Evolutionary conservation across 768 basidiomycete genomes (phyloP), one percentile per base, ranked within the genome.

Genomic region (Cyclocybe cylindracea): DNA sequence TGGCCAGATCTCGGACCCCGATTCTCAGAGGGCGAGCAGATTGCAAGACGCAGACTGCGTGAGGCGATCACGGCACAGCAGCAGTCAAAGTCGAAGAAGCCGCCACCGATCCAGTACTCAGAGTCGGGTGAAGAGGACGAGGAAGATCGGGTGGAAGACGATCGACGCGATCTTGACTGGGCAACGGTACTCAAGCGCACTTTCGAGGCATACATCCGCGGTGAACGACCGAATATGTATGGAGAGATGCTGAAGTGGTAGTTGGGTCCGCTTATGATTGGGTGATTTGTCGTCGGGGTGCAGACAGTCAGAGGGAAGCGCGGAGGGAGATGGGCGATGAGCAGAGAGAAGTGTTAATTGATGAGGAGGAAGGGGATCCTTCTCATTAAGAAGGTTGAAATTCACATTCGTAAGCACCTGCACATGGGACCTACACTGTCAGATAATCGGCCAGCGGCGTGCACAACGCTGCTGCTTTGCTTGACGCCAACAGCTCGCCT

Each of bases 151-250:
- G 72, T 84, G 3, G 73, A 72, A 13, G 80, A 86, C 53, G 91
- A 94, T 69, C 80, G 82, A 64, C 81, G 86, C 38, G 94, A 96
- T 62, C 75, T 95, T 49, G 83, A 87, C 60, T 99, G 97, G 97
- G 83, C 89, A 19, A 90, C 94, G 10, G 94, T 98, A 16, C 69
- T 98, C 60, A 99, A 98, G 74, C 80, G 97, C 65, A 94, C 92
- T 39, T 98, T 97, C 64, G 97, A 99, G 72, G 80, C 86, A 16
- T 98, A 91, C 69, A 66, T 99, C 55, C 84, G 96, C 39, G 91
- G 89, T 11, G 96, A 99, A 71, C 73, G 79, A 55, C 94, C 96
- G 8, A 98, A 95, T 67, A 90, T 95, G 90, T 97, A 98, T 62
- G 95, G 94, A 32, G 94, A 98, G 66, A 82, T 79, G 80, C 63